Evolutionary conservation across 352 stramenopile genomes (phyloP).

Genomic region (Pythium dissotocum): DNA sequence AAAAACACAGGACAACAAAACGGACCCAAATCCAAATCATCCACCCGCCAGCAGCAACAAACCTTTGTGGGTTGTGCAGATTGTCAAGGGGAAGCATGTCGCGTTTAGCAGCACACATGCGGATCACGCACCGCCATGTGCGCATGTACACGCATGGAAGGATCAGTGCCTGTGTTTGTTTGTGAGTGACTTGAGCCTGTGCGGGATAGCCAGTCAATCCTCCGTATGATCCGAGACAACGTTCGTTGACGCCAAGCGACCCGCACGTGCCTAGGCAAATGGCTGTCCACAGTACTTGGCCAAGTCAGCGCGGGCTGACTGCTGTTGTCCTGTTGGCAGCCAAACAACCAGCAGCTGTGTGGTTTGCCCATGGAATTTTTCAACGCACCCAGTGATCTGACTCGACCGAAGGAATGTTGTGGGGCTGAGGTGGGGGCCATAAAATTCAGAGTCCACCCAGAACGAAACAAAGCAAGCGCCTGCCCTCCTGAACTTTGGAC

Average conservation of each 20-base stretch:
- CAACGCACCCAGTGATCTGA: conserved; percentile 3
- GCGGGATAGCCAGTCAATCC: not conserved
- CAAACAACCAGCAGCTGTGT: conserved; percentile 6
- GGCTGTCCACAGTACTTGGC: too few species aligned
- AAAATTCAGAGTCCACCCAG: not conserved
- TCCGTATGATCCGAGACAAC: not conserved
- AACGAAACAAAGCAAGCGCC: not conserved
- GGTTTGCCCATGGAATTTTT: not conserved
- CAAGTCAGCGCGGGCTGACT: not conserved
- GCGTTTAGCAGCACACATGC: not conserved
- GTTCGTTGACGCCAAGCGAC: not conserved
- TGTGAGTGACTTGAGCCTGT: too few species aligned
- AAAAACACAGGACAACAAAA: conserved; percentile 4
- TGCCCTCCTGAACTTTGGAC: not conserved
- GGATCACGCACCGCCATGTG: not conserved
- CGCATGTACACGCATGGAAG: not conserved
- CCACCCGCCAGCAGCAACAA: too few species aligned
- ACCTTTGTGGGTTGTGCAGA: not conserved
- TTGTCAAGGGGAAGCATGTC: not conserved
- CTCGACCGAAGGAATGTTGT: conserved; percentile 2
- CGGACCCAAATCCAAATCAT: not conserved
- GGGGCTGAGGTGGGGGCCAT: not conserved
- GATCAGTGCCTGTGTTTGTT: not conserved
- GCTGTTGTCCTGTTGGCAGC: conserved; percentile 4
- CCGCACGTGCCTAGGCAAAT: not conserved